A percentile compares a stretch with the other conserved stretches of the same genome.
Conservation (phyloP, 345 rosid species). For the Erysimum cheiranthoides region DNA sequence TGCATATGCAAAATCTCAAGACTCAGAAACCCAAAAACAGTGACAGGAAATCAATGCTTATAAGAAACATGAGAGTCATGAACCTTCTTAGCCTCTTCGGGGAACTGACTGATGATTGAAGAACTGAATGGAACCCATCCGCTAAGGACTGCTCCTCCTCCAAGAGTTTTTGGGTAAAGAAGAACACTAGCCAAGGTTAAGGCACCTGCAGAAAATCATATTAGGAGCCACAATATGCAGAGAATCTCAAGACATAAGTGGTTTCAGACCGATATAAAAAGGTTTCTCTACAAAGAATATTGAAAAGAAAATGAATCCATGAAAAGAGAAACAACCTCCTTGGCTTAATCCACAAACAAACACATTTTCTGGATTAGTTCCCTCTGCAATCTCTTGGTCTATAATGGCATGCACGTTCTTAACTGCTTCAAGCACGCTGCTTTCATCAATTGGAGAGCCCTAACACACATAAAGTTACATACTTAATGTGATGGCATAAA, state of each 20-base stretch:
- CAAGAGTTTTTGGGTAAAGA: slow-evolving; percentile 74
- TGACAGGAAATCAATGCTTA: neutral
- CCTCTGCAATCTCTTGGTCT: slow-evolving; percentile 70
- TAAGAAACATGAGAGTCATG: neutral
- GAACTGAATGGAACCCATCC: slow-evolving; percentile 89
- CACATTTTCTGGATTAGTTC: slow-evolving; percentile 65
- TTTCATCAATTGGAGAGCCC: slow-evolving; percentile 77
- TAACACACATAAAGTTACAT: slow-evolving; percentile 35
- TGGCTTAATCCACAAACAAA: slow-evolving; percentile 90
- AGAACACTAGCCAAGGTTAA: slow-evolving; percentile 82
- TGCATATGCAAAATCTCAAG: slow-evolving; percentile 41
- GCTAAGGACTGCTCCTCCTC: slow-evolving; percentile 81
- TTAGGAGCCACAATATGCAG: slow-evolving; percentile 11
- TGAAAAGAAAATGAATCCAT: neutral
- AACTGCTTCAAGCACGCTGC: slow-evolving; percentile 68
- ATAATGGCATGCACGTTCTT: slow-evolving; percentile 73
- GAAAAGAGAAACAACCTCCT: slow-evolving; percentile 63
- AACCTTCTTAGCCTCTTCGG: slow-evolving; percentile 74
- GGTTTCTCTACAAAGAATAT: neutral
- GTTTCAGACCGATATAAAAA: neutral
- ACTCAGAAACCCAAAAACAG: slow-evolving; percentile 16
- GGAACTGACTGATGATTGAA: slow-evolving; percentile 52
- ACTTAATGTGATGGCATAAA: neutral
- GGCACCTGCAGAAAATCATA: slow-evolving; percentile 59
- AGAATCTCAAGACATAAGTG: neutral